Conservation (phyloP, 2,329 filamentous ascomycete genomes). For the Aureobasidium melanogenum region DNA sequence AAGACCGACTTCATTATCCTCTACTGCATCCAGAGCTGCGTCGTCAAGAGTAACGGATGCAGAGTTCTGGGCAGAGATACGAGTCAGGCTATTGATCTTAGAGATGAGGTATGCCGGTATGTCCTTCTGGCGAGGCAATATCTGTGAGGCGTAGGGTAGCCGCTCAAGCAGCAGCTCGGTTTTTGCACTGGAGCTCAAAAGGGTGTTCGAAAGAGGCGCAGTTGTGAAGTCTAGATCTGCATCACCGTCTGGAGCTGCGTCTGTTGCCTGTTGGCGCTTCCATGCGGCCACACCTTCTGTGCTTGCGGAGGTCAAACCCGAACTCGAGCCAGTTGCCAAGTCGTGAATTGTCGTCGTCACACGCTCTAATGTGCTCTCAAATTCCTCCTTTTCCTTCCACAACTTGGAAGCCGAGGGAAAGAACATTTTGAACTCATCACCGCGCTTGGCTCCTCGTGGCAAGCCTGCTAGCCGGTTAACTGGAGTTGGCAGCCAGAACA, state of each 20-base stretch:
- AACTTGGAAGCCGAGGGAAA: conserved; percentile 78
- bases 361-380: conserved; percentile 62
- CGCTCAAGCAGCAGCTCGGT: conserved; percentile 74
- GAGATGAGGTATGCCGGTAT: not conserved
- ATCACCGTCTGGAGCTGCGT: not conserved
- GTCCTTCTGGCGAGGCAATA: conserved; percentile 51
- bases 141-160: conserved; percentile 73
- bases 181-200: conserved; percentile 42
- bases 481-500: conserved; percentile 77
- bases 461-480: conserved; percentile 54
- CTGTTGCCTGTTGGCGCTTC: conserved; percentile 13
- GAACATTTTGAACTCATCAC: conserved; percentile 77
- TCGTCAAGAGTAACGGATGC: conserved; percentile 2
- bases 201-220: not conserved
- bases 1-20: conserved; percentile 23
- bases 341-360: conserved; percentile 31
- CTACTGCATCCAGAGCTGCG: conserved; percentile 17
- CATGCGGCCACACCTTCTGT: conserved; percentile 18
- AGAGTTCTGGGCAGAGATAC: conserved; percentile 32
- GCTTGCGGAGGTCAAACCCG: not conserved
- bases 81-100: conserved; percentile 55
- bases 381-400: conserved; percentile 76
- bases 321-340: not conserved
- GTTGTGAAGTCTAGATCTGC: not conserved
- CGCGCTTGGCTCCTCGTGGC: conserved; percentile 22